phyloP scores from a whole-genome alignment of 2,329 filamentous ascomycete species.

The Elsinoe ampelina region DNA sequence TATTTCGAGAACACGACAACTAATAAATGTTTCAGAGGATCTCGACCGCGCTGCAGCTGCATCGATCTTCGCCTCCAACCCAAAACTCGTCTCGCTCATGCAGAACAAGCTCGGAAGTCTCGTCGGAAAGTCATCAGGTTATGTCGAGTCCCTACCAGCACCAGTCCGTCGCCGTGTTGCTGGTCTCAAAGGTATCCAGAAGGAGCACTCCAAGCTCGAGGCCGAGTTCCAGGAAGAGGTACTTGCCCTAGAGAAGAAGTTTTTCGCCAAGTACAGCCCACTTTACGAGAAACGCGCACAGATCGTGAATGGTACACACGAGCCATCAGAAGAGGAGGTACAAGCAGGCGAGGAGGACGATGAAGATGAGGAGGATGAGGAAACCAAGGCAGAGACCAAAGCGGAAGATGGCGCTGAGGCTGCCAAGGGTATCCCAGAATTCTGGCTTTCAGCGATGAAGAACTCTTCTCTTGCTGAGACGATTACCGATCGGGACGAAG shows the following conservation, averaged over 20 bases:
- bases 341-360: conserved; percentile 74
- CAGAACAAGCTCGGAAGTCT: conserved; percentile 90
- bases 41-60: conserved; percentile 79
- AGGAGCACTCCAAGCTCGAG: conserved; percentile 97
- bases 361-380: conserved; percentile 54
- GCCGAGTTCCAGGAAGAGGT: conserved; percentile 98
- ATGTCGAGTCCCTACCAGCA: conserved; percentile 88
- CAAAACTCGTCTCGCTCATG: conserved; percentile 91
- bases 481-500: conserved; percentile 96
- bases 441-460: conserved; percentile 99
- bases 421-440: conserved; percentile 84
- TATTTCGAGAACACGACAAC: neutral
- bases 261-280: conserved; percentile 96
- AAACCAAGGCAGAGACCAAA: conserved; percentile 51
- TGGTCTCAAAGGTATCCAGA: conserved; percentile 94
- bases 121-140: conserved; percentile 90
- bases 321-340: conserved; percentile 82
- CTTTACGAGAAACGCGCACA: conserved; percentile 90
- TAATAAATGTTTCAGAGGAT: conserved; percentile 55
- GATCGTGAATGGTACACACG: conserved; percentile 78
- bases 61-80: conserved; percentile 91
- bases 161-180: conserved; percentile 87
- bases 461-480: conserved; percentile 98
- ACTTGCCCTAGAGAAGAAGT: conserved; percentile 97
- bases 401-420: conserved; percentile 44